Base-by-base conservation (phyloP, 805 yeast species). In the Candida taoyuanica region DNA sequence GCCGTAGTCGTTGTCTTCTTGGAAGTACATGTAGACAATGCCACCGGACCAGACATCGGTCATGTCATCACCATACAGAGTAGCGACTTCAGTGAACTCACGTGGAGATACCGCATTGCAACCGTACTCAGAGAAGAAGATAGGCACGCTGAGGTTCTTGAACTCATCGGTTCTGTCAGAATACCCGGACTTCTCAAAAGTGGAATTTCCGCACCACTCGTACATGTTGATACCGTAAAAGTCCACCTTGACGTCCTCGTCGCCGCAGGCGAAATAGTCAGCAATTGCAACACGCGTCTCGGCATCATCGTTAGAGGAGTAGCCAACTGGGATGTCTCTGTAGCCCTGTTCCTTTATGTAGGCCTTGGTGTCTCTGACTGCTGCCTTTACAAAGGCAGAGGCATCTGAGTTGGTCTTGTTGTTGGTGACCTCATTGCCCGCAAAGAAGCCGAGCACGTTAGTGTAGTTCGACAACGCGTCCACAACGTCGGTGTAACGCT, bases 21-120 rank as follows among this genome's bases (percentile, higher is more conserved):
- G 78, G 60, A 81, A 84, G 67, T 85, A 86, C 93, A 85, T 85
- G 73, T 87, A 86, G 37, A 85, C 91, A 52, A 86, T 84, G 63
- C 96, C 96, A 58, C 96, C 96, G 29, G 94, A 85, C 93, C 94
- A 87, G 36, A 86, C 89, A 54, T 76, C 84, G 34, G 93, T 81
- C 95, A 86, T 86, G 19, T 84, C 65, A 44, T 63, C 68, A 23
- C 78, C 63, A 65, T 71, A 86, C 7, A 86, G 60, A 5, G 88
- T 73, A 13, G 67, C 72, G 43, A 86, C 85, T 58, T 86, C 95
- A 25, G 79, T 70, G 67, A 86, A 86, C 53, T 71, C 66, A 63
- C 96, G 76, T 44, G 96, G 95, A 54, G 69, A 66, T 29, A 70
- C 74, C 15, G 66, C 68, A 59, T 85, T 87, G 70, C 95, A 86